A percentile compares a stretch with the other conserved stretches of the same genome.
These are phyloP conservation scores for Lophiotrema nucula DNA, from an alignment of 495 filamentous ascomycete genomes.

Conservation along the genomic window DNA sequence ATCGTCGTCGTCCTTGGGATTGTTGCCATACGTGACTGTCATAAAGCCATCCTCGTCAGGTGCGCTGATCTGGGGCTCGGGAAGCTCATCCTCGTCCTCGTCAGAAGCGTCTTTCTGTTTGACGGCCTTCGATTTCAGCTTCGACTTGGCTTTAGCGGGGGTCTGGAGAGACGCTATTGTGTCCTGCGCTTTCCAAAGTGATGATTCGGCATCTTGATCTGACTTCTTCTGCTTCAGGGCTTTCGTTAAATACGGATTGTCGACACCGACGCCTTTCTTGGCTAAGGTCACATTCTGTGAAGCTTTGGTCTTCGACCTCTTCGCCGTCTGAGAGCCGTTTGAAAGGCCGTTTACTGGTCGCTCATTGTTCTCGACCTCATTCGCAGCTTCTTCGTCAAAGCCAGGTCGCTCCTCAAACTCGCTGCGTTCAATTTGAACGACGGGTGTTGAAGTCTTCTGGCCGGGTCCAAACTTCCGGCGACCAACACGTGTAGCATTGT, in stretches of 20 bases:
- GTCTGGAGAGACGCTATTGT: not conserved
- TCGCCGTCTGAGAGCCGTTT: not conserved
- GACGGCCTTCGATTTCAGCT: slow-evolving; percentile 11
- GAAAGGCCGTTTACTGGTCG: not conserved
- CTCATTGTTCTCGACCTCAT: slow-evolving; percentile 36
- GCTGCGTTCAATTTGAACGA: slow-evolving; percentile 32
- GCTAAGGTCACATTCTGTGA: not conserved
- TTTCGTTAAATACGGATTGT: slow-evolving; percentile 15
- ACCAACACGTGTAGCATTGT: slow-evolving; percentile 35
- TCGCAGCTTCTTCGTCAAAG: slow-evolving; percentile 53
- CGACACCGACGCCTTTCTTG: not conserved
- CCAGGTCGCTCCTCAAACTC: slow-evolving; percentile 61
- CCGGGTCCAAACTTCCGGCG: slow-evolving; percentile 42
- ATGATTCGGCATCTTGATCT: not conserved
- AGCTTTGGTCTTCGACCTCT: not conserved
- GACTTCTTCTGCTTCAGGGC: slow-evolving; percentile 14
- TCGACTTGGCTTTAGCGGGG: not conserved
- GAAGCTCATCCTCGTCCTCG: slow-evolving; percentile 11
- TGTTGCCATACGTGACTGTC: slow-evolving; percentile 36
- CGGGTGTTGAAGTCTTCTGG: slow-evolving; percentile 11
- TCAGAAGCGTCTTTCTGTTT: not conserved
- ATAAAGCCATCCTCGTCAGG: slow-evolving; percentile 40
- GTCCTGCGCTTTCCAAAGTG: slow-evolving; percentile 14
- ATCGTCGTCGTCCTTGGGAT: slow-evolving; percentile 29
- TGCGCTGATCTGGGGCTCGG: slow-evolving; percentile 21